Base-by-base conservation (phyloP, 331 rosid species). In the Rosa hybrid region DNA sequence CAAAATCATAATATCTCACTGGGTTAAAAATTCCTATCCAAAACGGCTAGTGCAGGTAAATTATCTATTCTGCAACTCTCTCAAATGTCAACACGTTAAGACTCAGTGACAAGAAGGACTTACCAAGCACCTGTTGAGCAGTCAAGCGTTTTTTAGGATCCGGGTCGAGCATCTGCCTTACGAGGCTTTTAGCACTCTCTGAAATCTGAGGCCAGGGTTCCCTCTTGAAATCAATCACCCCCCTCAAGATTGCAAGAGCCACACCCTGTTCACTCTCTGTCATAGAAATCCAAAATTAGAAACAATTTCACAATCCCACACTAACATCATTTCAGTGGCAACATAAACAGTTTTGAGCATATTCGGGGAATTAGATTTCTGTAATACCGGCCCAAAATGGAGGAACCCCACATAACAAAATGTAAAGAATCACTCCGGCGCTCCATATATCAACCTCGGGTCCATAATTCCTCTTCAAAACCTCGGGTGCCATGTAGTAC, bases 201-300 rank as follows among this genome's bases (percentile, higher is more conserved):
- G 99, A 96, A 80, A 96, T 90, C 89, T 91, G 99, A 85, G 99
- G 99, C 99, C 99, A 96, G 2, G 99, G 99, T 67, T 93, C 98
- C 87, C 99, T 90, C 88, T 90, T 96, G 87, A 96, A 96, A 86
- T 96, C 98, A 81, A 96, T 83, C 56, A 87, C 92, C 17, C 99
- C 94, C 76, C 99, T 93, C 86, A 96, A 88, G 64, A 96, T 96
- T 5, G 98, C 97, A 75, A 96, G 87, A 81, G 98, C 97, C 69
- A 96, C 98, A 64, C 98, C 98, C 86, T 91, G 93, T 76, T 96
- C 99, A 13, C 90, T 86, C 81, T 93, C 99, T 96, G 79, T 60
- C 25, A 34, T 18, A 86, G 75, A 79, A 56, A 51, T 71, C 65
- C 27, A 78, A 81, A 49, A 38, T 45, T 20, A 70, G 53, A 78